A percentile compares a stretch with the other conserved stretches of the same genome.
Evolutionary conservation across 306 rosid genomes (phyloP).

Genomic region (Trifolium fragiferum): DNA sequence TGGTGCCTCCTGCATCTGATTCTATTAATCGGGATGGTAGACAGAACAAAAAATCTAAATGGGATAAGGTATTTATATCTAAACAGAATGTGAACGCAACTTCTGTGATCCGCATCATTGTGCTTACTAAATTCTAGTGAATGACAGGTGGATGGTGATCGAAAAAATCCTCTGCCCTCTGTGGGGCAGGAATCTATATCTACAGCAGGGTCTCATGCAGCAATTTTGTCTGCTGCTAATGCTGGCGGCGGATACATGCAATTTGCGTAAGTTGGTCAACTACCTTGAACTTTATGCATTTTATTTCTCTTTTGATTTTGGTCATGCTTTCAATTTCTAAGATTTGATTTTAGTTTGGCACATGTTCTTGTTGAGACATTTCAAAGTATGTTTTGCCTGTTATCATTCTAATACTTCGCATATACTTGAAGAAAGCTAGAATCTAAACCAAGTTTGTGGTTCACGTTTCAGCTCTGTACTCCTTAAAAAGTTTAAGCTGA

Average conservation of each 20-base stretch:
- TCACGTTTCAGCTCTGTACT: not conserved
- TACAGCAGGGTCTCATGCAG: conserved; percentile 67
- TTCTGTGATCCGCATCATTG: conserved; percentile 23
- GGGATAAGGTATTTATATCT: conserved; percentile 61
- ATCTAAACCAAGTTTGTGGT: conserved; percentile 7
- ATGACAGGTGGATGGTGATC: conserved; percentile 77
- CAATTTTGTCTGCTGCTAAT: conserved; percentile 72
- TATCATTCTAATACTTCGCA: not conserved
- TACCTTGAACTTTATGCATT: conserved; percentile 21
- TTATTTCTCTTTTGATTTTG: conserved; percentile 24
- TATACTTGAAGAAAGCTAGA: conserved; percentile 2
- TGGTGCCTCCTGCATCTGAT: conserved; percentile 58
- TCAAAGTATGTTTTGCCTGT: not conserved
- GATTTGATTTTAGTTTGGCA: conserved; percentile 21
- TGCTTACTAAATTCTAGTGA: conserved; percentile 40
- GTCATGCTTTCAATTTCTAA: conserved; percentile 11
- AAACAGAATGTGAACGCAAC: conserved; percentile 7
- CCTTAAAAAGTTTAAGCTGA: not conserved
- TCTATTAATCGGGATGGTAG: conserved; percentile 66
- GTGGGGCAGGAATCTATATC: conserved; percentile 67
- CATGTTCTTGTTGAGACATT: conserved; percentile 2
- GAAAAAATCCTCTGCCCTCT: conserved; percentile 68
- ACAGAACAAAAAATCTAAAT: conserved; percentile 65
- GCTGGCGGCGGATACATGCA: conserved; percentile 85
- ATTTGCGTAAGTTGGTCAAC: conserved; percentile 70